Base-by-base conservation (phyloP, 331 rosid species). In the Ulmus americana region DNA sequence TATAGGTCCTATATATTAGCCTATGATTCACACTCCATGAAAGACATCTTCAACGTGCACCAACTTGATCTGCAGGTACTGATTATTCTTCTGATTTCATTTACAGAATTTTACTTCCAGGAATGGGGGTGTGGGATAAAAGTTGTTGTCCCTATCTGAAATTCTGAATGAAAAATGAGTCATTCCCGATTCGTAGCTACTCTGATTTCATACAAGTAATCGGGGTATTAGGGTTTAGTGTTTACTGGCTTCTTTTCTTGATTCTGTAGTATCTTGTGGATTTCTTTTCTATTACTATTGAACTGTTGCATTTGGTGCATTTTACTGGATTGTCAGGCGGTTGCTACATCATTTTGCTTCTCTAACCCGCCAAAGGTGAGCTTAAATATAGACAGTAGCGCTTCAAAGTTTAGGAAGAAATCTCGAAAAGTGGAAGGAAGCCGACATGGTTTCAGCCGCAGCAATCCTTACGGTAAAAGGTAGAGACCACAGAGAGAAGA, bases 11-110 rank as follows among this genome's bases (percentile, higher is more conserved):
- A 92, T 76, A 40, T 92, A 44, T 74, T 85, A 72, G 95, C 97
- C 10, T 92, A 92, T 65, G 81, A 89, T 68, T 89, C 98, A 12
- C 98, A 89, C 79, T 86, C 98, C 7, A 87, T 84, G 90, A 92
- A 89, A 77, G 98, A 89, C 68, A 87, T 84, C 58, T 92, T 89
- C 72, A 85, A 84, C 40, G 95, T 92, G 63, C 91, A 92, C 64
- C 84, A 76, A 62, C 91, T 92, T n/a, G 97, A 92, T 79, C 20
- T 92, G 51, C 95, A 87, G 98, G 98, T 92, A 69, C 64, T 18
- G 16, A 0, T 38, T 38, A 8, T 40, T 63, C 15, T 28, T 3
- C 1, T 5, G 42, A 51, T 28, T 40, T 14, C 12, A 12, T 48
- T 16, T 48, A 48, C 14, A 2, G 11, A 47, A 9, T 16, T 10